A percentile compares a stretch with the other conserved stretches of the same genome.
These are phyloP conservation scores for Auricularia cornea DNA, from an alignment of 768 basidiomycete genomes.

Conservation along the genomic window DNA sequence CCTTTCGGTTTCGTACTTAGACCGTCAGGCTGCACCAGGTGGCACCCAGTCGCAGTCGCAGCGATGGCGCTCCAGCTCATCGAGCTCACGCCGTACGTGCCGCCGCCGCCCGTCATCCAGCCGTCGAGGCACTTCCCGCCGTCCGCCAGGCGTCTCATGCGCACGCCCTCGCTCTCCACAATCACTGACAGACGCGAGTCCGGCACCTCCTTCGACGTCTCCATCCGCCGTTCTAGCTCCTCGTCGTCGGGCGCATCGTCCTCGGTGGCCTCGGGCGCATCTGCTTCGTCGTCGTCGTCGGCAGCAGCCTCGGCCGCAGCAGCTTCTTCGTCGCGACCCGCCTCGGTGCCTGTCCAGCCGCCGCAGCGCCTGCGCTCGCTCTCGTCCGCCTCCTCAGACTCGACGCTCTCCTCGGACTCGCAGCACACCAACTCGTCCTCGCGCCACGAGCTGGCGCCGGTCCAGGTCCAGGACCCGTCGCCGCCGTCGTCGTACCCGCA, in stretches of 20 bases:
- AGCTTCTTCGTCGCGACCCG: no score
- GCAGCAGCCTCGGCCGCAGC: no score
- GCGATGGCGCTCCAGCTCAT: not conserved
- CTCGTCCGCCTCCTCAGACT: not conserved
- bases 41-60: no score
- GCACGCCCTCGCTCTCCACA: not conserved
- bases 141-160: not conserved
- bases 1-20: no score
- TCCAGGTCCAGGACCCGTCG: not conserved
- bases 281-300: not conserved
- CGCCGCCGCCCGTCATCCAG: not conserved
- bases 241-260: not conserved
- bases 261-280: not conserved
- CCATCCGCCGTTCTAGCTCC: not conserved
- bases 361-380: not conserved
- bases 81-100: not conserved
- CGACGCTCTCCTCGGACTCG: not conserved
- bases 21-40: no score
- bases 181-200: not conserved
- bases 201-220: not conserved
- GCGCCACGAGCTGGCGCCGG: not conserved
- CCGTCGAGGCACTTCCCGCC: not conserved
- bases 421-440: not conserved
- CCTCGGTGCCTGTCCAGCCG: not conserved
- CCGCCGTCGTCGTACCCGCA: not conserved